These are phyloP conservation scores for Colletotrichum sp. DNA, from an alignment of 2,329 filamentous ascomycete genomes.

Conservation along the genomic window DNA sequence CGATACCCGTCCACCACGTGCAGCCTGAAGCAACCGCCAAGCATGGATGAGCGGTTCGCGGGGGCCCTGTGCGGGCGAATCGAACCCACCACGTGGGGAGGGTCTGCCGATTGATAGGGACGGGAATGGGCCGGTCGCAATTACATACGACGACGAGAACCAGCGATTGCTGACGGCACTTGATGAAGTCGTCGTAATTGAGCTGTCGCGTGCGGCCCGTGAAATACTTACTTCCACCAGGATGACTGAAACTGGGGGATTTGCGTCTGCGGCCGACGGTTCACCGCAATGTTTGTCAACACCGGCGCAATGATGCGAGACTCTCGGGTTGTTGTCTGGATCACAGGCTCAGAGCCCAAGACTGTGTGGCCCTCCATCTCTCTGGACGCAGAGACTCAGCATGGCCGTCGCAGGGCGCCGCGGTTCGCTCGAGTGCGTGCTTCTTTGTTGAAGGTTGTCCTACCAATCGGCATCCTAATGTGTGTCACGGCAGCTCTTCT, in stretches of 20 bases:
- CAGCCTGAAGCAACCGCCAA: background rate
- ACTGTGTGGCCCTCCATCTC: background rate
- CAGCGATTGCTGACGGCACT: background rate
- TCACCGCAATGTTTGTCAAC: background rate
- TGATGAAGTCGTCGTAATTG: background rate
- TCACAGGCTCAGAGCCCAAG: background rate
- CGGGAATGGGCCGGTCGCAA: background rate
- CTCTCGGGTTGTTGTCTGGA: background rate
- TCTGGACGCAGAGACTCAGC: background rate
- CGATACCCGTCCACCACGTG: background rate
- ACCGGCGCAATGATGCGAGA: background rate
- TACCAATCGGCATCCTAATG: background rate
- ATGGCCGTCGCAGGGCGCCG: background rate
- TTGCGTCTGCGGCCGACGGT: background rate
- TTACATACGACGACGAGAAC: background rate
- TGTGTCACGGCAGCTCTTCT: background rate
- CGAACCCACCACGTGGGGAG: conserved; percentile 18
- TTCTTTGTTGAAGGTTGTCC: background rate
- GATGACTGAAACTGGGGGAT: background rate
- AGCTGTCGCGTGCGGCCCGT: background rate
- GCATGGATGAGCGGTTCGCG: background rate
- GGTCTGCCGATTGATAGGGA: conserved; percentile 5
- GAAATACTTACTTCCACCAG: background rate
- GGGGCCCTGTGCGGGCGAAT: background rate
- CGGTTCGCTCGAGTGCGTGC: background rate